phyloP scores from a whole-genome alignment of 441 rosid genomes.

The Populus hybrid region DNA sequence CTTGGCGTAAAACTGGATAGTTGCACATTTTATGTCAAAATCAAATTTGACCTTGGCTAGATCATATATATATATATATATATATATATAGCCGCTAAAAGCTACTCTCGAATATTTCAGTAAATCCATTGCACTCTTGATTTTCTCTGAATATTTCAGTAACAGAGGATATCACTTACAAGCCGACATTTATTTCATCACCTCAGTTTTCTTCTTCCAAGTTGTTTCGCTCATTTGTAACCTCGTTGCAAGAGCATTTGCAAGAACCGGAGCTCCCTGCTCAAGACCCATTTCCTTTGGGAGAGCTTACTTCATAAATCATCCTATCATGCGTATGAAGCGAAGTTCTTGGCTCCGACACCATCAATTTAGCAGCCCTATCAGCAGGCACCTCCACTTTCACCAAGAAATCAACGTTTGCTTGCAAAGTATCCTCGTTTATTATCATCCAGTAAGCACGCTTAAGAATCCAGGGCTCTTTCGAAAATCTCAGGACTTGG shows the following conservation, averaged over 20 bases:
- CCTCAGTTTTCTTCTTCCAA: background rate
- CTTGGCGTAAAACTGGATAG: too few relatives aligned
- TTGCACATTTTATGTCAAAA: too few relatives aligned
- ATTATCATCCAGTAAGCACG: constrained; percentile 5
- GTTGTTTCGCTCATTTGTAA: background rate
- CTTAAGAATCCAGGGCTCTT: background rate
- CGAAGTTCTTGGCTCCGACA: background rate
- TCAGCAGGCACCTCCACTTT: background rate
- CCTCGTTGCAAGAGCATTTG: background rate
- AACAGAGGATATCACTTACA: too few relatives aligned
- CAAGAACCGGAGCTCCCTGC: background rate
- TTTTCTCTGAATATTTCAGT: too few relatives aligned
- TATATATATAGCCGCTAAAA: too few relatives aligned
- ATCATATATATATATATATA: too few relatives aligned
- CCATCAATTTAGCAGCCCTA: background rate
- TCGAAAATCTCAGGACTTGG: background rate
- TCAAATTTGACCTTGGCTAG: too few relatives aligned
- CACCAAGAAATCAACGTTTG: background rate
- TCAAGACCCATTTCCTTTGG: background rate
- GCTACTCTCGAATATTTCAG: too few relatives aligned
- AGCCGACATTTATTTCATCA: too few relatives aligned
- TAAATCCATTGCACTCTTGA: too few relatives aligned
- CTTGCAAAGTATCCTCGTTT: background rate
- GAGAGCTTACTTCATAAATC: background rate
- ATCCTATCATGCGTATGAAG: background rate